Percentiles rank a stretch among this genome's conserved stretches.
These are phyloP conservation scores for Fusarium fracticaudum DNA, from an alignment of 2,329 filamentous ascomycete species.

Conservation along the genomic window DNA sequence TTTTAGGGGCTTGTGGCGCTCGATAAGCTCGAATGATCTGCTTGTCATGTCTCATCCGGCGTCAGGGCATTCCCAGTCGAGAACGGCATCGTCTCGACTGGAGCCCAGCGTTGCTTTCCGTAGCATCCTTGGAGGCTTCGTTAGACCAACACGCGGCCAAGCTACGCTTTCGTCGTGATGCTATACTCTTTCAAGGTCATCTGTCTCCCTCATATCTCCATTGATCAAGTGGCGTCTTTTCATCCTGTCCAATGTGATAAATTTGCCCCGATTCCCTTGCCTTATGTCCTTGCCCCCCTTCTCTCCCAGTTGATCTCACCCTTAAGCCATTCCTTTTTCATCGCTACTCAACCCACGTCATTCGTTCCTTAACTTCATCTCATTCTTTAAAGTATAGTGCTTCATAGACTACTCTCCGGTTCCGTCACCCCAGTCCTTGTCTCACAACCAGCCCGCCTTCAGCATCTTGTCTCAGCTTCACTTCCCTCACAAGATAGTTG, in stretches of 20 bases:
- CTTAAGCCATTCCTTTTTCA: slow-evolving; percentile 23
- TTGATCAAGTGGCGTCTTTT: slow-evolving; percentile 7
- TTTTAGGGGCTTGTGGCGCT: slow-evolving; percentile 25
- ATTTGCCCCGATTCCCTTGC: slow-evolving; percentile 19
- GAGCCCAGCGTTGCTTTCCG: slow-evolving; percentile 28
- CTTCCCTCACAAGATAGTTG: slow-evolving; percentile 9
- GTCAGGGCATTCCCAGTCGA: slow-evolving; percentile 7
- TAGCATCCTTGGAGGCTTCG: slow-evolving; percentile 5
- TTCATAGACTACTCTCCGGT: slow-evolving; percentile 12
- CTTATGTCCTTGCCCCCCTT: slow-evolving; percentile 7
- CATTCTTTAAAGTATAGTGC: slow-evolving; percentile 32
- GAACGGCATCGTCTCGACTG: slow-evolving; percentile 11
- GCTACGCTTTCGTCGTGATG: slow-evolving; percentile 25
- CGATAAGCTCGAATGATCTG: not conserved
- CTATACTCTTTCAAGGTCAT: slow-evolving; percentile 3
- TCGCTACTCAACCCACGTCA: slow-evolving; percentile 17
- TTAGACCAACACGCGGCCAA: slow-evolving; percentile 2
- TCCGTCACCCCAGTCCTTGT: slow-evolving; percentile 13
- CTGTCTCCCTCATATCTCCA: not conserved
- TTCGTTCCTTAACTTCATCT: slow-evolving; percentile 11
- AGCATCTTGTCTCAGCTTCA: slow-evolving; percentile 30
- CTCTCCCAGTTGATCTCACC: slow-evolving; percentile 11
- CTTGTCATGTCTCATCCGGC: slow-evolving; percentile 12
- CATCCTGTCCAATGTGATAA: slow-evolving; percentile 24
- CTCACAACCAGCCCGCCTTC: slow-evolving; percentile 30